Evolutionary conservation across 2,329 filamentous ascomycete genomes (phyloP).

Genomic region (Sporothrix protearum): DNA sequence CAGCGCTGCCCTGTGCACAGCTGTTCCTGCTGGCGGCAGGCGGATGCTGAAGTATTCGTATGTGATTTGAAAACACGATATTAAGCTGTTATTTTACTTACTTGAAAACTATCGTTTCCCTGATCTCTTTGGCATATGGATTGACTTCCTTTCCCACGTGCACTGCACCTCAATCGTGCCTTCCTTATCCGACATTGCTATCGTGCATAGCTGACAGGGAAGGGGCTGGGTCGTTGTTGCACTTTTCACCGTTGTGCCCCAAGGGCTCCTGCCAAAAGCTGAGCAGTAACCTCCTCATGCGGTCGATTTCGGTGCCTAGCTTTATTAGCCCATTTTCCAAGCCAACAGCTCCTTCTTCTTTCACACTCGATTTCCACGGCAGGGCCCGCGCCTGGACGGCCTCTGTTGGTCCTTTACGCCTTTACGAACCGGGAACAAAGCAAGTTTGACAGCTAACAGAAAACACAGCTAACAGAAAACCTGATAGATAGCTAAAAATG

Average conservation of each 20-base stretch:
- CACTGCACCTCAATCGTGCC: neutral
- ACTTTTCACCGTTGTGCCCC: neutral
- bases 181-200: neutral
- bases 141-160: neutral
- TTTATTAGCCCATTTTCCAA: neutral
- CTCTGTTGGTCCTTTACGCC: neutral
- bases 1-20: neutral
- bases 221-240: neutral
- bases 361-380: neutral
- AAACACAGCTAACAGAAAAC: neutral
- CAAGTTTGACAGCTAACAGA: neutral
- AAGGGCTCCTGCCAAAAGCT: neutral
- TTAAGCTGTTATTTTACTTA: neutral
- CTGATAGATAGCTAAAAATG: neutral
- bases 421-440: neutral
- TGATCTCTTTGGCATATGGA: neutral
- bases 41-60: neutral
- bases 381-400: constrained; percentile 8
- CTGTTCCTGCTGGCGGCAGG: neutral
- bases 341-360: neutral
- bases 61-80: neutral
- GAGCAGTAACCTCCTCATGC: neutral
- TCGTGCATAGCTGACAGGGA: neutral
- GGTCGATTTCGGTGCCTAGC: neutral
- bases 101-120: neutral